Base-by-base conservation (phyloP, 2,329 filamentous ascomycete species). In the Leptographium radiaticola region DNA sequence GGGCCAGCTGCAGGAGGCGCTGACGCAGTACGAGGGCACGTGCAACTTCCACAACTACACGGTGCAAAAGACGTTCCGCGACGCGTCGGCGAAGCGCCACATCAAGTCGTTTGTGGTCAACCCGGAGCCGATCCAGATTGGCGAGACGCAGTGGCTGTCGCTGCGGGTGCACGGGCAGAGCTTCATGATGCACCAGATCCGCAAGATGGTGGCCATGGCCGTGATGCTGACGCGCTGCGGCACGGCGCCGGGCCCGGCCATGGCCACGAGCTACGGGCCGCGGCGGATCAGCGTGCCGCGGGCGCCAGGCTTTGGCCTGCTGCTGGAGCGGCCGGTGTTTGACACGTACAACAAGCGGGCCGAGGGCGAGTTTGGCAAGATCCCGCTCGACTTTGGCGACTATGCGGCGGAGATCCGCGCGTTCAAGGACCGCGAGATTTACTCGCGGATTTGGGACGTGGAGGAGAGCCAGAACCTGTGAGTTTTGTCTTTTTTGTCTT, bases 181-280 rank as follows among this genome's bases (percentile, higher is more conserved):
- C 64, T 98, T 98, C 76, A 98, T 98, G 93, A 98, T 98, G 93
- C 93, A 98, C 69, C 93, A 98, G 72, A 98, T 98, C 68, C 85
- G 93, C 64, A 98, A 97, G 71, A 97, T 98, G 93, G 88, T 98
- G 16, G 89, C 87, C 54, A 89, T 98, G 85, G 88, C 83, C 10
- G 82, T 88, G 38, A 75, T 98, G 56, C 75, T 91, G 7, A 85
- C 94, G 8, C 84, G 93, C 40, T 94, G 87, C 66, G 93, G 89
- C 51, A 84, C 84, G n/a, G 83, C 84, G 18, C 75, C 86, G 5
- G 74, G 83, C 5, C 71, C 79, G 12, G 80, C 86, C 33, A 87
- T 98, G 60, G 67, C 71, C 1, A 79, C 94, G 57, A 87, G 83
- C 56, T 95, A 95, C 67, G 80, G 79, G 1, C 66, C 75, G 7